Conservation (phyloP, 2,329 filamentous ascomycete genomes). For the Fusarium mexicanum region DNA sequence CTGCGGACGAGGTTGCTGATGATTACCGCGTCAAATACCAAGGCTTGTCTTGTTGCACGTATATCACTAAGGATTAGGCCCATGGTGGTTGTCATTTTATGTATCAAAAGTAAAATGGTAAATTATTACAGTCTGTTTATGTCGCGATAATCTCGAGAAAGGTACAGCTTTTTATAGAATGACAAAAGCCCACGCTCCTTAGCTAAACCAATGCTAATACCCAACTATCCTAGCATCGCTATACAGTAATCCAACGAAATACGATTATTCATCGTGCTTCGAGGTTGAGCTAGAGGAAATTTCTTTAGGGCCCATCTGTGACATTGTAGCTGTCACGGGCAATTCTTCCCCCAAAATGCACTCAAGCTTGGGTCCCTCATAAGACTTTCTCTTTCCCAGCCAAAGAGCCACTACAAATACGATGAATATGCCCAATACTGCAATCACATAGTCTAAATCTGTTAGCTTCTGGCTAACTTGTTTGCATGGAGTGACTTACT, state of each 20-base stretch:
- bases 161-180: neutral
- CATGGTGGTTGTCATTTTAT: neutral
- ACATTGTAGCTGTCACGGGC: slow-evolving; percentile 12
- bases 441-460: slow-evolving; percentile 48
- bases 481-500: slow-evolving; percentile 2
- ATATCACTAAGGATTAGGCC: too few species aligned
- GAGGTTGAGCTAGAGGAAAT: slow-evolving; percentile 10
- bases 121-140: neutral
- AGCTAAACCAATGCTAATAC: neutral
- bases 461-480: neutral
- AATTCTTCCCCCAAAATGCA: slow-evolving; percentile 31
- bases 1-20: neutral
- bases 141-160: neutral
- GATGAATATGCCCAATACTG: slow-evolving; percentile 48
- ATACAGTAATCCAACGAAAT: neutral
- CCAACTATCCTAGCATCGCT: neutral
- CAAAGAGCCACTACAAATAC: slow-evolving; percentile 26
- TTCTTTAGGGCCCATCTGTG: slow-evolving; percentile 1
- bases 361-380: slow-evolving; percentile 34
- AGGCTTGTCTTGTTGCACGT: neutral
- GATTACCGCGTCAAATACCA: neutral
- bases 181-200: neutral
- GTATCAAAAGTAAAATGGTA: neutral
- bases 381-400: slow-evolving; percentile 30
- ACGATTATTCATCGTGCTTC: slow-evolving; percentile 14